Conservation (phyloP, 306 rosid species). For the Rosa rugosa region DNA sequence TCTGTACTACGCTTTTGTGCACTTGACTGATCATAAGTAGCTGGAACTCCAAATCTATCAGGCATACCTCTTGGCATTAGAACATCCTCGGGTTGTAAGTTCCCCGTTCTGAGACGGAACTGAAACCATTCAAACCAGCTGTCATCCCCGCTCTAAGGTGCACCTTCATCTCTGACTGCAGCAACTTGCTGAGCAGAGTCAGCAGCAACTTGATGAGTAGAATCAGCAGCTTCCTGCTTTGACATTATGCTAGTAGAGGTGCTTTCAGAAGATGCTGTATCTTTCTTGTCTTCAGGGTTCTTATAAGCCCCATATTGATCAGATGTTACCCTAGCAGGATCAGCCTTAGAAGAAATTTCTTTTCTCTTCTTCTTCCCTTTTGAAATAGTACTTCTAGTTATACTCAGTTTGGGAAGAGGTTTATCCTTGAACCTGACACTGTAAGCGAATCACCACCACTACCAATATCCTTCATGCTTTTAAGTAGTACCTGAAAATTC, state of each 20-base stretch:
- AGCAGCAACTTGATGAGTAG: conserved; percentile 3
- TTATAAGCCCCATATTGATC: conserved; percentile 94
- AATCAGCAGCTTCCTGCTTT: conserved; percentile 43
- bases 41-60: conserved; percentile 52
- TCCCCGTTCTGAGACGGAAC: conserved; percentile 44
- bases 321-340: conserved; percentile 82
- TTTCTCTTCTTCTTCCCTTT: conserved; percentile 56
- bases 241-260: conserved; percentile 27
- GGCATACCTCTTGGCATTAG: conserved; percentile 32
- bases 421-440: conserved; percentile 47
- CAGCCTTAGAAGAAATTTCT: conserved; percentile 77
- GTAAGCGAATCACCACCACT: conserved; percentile 32
- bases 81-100: conserved; percentile 45
- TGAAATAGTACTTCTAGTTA: conserved; percentile 36
- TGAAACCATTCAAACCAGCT: conserved; percentile 54
- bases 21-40: conserved; percentile 53
- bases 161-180: conserved; percentile 32
- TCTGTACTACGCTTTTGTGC: conserved; percentile 47
- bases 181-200: conserved; percentile 24
- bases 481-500: conserved; percentile 37
- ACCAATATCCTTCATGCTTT: conserved; percentile 32
- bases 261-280: conserved; percentile 40
- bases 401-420: conserved; percentile 46
- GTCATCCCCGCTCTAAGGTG: conserved; percentile 37
- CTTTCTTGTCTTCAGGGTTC: conserved; percentile 89